These are phyloP conservation scores for Suillus occidentalis DNA, from an alignment of 768 basidiomycete species.

Conservation along the genomic window DNA sequence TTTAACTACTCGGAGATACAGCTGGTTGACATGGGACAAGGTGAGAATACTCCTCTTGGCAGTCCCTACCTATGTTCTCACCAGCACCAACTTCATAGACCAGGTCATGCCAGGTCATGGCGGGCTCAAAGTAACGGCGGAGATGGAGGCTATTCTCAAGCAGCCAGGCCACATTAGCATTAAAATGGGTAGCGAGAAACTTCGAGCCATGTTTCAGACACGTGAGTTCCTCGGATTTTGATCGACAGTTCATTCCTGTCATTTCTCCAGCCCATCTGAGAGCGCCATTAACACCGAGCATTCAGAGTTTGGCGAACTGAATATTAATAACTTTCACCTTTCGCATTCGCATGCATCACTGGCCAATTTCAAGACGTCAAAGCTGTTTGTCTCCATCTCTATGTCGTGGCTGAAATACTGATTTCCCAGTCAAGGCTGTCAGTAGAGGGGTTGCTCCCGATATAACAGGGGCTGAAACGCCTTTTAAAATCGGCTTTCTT, in stretches of 20 bases:
- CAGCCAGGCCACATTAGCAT: constrained; percentile 26
- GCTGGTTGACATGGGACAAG: background rate
- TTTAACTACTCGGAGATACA: constrained; percentile 1
- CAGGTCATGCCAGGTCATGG: constrained; percentile 9
- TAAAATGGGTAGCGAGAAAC: constrained; percentile 23
- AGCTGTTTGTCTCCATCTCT: constrained; percentile 16
- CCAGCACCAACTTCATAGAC: background rate
- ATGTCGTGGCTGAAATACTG: background rate
- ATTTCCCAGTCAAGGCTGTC: constrained; percentile 18
- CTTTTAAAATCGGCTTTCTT: constrained; percentile 44
- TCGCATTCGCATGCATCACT: constrained; percentile 26
- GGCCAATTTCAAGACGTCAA: constrained; percentile 22
- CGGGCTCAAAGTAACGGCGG: constrained; percentile 24
- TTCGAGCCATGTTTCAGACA: constrained; percentile 31
- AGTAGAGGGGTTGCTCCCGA: constrained; percentile 36
- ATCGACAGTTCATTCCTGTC: background rate
- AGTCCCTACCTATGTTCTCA: background rate
- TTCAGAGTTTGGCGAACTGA: constrained; percentile 20
- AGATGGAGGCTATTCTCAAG: constrained; percentile 28
- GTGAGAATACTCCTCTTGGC: background rate
- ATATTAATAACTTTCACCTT: constrained; percentile 21
- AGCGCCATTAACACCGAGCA: background rate
- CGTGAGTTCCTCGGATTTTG: constrained; percentile 17
- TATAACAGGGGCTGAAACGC: constrained; percentile 40
- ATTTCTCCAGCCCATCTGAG: background rate